Evolutionary conservation across 176 grass and related monocot genomes (phyloP), one percentile per base, ranked within the genome.

Genomic region (Thinopyrum elongatum): DNA sequence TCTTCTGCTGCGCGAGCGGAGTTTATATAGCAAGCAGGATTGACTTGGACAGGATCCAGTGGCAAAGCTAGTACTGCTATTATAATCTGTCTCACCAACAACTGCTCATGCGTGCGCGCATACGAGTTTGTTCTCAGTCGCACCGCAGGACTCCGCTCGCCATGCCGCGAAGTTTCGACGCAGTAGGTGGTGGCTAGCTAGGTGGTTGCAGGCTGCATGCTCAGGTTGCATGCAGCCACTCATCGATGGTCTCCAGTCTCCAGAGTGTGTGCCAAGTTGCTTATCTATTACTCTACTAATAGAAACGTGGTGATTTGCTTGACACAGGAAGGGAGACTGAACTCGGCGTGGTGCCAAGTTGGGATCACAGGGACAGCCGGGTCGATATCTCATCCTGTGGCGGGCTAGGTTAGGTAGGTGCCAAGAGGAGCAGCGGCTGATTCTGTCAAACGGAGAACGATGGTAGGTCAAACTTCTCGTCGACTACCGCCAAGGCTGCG

Each of bases 301-400:
- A n/a, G n/a, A 53, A 79, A 85, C 87, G 77, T 85, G 68, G 58
- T 61, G 38, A 8, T 84, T 79, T 72, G 42, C 73, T 69, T 78
- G n/a, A 16, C 12, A 5, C 13, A 2, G 0, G 26, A 66, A 25
- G 30, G 28, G 2, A 21, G 74, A 70, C 80, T 88, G 80, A 78
- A 61, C 35, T 49, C 8, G 27, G 28, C 63, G 22, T 0, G 29
- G 17, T 19, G 15, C 1, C 27, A 55, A 30, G 3, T 30, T 25
- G 80, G 80, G 44, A 42, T 70, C 55, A 33, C 6, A 66, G 31
- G 26, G 26, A 28, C 16, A 15, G 73, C 26, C 25, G 21, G 21
- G 79, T 51, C 79, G 27, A 42, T 49, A 42, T 51, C 49, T 25
- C n/a, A 61, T 60, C 39, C n/a, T 2, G 47, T 51, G 15, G 15